Evolutionary conservation across 306 rosid genomes (phyloP).

Genomic region (Gleditsia sinensis): DNA sequence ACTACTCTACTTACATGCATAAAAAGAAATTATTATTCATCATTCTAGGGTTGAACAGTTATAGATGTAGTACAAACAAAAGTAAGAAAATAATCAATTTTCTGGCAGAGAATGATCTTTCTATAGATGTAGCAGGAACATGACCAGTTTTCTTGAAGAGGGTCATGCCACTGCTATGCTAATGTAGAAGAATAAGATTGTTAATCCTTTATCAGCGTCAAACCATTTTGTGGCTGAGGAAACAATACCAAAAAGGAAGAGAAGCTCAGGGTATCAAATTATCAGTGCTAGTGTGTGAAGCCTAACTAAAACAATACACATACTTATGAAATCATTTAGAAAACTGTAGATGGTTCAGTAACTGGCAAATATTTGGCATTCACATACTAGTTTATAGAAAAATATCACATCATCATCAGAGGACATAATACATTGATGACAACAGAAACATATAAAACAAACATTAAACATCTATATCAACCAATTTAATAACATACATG

Average conservation of each 20-base stretch:
- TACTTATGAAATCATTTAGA: not conserved
- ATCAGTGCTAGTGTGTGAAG: not conserved
- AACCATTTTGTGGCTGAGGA: not conserved
- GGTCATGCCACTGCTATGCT: not conserved
- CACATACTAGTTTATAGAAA: not conserved
- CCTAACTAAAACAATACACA: not conserved
- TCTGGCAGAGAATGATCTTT: not conserved
- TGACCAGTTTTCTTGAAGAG: not conserved
- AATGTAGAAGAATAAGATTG: not conserved
- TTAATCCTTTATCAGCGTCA: not conserved
- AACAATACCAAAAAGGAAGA: not conserved
- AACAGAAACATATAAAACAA: not conserved
- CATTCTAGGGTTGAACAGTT: not conserved
- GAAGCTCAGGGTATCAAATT: not conserved
- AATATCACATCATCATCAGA: not conserved
- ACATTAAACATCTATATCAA: not conserved
- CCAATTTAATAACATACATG: not conserved
- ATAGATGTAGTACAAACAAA: not conserved
- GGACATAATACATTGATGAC: not conserved
- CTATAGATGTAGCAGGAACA: not conserved
- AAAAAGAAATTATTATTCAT: not conserved
- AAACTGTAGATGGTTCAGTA: not conserved
- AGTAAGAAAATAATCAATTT: not conserved
- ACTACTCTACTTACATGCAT: not conserved
- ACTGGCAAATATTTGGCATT: not conserved